Percentiles rank a stretch among this genome's conserved stretches.
phyloP scores from a whole-genome alignment of 805 yeast genomes.

The Debaryomyces maramus region DNA sequence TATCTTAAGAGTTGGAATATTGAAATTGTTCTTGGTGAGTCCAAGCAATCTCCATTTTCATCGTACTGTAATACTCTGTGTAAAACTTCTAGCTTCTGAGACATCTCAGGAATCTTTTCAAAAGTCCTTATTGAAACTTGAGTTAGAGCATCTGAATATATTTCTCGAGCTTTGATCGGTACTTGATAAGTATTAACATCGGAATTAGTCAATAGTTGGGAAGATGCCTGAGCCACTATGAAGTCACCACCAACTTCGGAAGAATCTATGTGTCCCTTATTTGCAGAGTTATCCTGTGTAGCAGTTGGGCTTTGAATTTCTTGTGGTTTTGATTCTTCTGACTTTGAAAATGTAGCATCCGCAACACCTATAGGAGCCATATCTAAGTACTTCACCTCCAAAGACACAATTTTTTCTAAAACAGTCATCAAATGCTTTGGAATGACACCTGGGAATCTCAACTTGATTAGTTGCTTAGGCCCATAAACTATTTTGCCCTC shows the following conservation, averaged over 20 bases:
- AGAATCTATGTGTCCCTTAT: slow-evolving; percentile 8
- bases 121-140: slow-evolving; percentile 42
- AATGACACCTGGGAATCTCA: slow-evolving; percentile 56
- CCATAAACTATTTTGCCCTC: slow-evolving; percentile 58
- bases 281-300: background rate
- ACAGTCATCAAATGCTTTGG: slow-evolving; percentile 26
- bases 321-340: slow-evolving; percentile 19
- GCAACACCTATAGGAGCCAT: slow-evolving; percentile 41
- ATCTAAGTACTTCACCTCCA: slow-evolving; percentile 31
- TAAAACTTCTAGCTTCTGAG: slow-evolving; percentile 44
- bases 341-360: slow-evolving; percentile 29
- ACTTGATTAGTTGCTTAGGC: slow-evolving; percentile 42
- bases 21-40: slow-evolving; percentile 32
- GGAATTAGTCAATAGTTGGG: slow-evolving; percentile 32
- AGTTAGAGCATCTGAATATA: slow-evolving; percentile 36
- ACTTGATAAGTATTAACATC: slow-evolving; percentile 38
- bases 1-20: slow-evolving; percentile 33
- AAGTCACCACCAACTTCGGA: slow-evolving; percentile 23
- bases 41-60: slow-evolving; percentile 28
- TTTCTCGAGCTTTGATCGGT: slow-evolving; percentile 33
- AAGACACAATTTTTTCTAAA: slow-evolving; percentile 22
- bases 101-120: slow-evolving; percentile 36
- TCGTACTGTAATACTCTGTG: slow-evolving; percentile 48
- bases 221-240: slow-evolving; percentile 34
- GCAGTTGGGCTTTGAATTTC: slow-evolving; percentile 10